A percentile compares a stretch with the other conserved stretches of the same genome.
Evolutionary conservation across 345 rosid species (phyloP).

Genomic region (Populus nigra): DNA sequence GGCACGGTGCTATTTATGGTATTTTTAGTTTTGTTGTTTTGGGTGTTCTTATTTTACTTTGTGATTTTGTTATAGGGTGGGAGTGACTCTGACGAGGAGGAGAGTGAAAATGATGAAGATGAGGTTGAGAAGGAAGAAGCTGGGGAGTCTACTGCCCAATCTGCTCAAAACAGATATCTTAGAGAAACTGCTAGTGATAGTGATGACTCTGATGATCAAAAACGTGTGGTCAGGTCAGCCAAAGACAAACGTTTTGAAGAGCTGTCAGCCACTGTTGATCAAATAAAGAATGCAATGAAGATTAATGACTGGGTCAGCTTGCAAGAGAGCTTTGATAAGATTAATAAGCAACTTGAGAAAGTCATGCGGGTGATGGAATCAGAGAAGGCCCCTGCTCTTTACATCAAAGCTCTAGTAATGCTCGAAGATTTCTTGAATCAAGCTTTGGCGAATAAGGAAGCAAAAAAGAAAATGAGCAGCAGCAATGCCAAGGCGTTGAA

Average conservation of each 20-base stretch:
- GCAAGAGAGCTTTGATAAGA: conserved; percentile 79
- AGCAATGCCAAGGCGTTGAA: conserved; percentile 94
- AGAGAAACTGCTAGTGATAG: conserved; percentile 55
- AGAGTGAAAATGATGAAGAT: conserved; percentile 39
- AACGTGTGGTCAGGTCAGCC: conserved; percentile 77
- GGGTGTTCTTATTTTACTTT: background rate
- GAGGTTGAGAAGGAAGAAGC: conserved; percentile 40
- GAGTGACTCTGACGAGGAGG: conserved; percentile 65
- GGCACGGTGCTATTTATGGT: background rate
- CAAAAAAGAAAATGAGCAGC: conserved; percentile 92
- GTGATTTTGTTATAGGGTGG: conserved; percentile 39
- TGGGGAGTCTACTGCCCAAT: conserved; percentile 31
- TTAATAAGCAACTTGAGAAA: conserved; percentile 91
- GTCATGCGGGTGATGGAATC: conserved; percentile 79
- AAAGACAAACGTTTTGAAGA: conserved; percentile 89
- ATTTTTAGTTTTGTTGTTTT: background rate
- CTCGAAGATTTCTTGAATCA: conserved; percentile 80
- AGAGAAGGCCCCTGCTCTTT: conserved; percentile 62
- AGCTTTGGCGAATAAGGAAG: conserved; percentile 87
- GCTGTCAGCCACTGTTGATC: conserved; percentile 64
- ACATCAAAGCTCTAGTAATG: conserved; percentile 78
- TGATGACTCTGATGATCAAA: conserved; percentile 63
- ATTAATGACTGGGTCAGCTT: conserved; percentile 92
- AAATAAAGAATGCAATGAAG: conserved; percentile 90
- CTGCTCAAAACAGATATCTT: conserved; percentile 50